Base-by-base conservation (phyloP, 1,284 basidiomycete genomes). In the Coniophora puteana region DNA sequence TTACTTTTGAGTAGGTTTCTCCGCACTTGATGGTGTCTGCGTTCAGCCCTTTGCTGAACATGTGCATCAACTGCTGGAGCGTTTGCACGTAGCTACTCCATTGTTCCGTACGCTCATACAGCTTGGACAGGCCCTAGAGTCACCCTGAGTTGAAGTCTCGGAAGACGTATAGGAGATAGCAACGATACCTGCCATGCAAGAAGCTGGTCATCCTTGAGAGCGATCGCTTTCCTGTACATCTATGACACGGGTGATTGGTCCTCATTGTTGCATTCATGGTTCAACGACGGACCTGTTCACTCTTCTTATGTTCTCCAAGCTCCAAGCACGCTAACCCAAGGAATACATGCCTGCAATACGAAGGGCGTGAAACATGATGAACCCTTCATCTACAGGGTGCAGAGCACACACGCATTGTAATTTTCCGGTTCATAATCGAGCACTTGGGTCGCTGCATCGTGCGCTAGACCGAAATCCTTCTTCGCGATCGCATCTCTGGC, bases 291-390 rank as follows among this genome's bases (percentile, higher is more conserved):
- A 93, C 89, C 78, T 88, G 80, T 70, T 94, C 91, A 65, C 91
- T 87, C 57, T 83, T 69, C 23, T 83, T 77, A 20, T 68, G 59
- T 39, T 87, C 74, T 20, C 78, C 78, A 3, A 93, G 66, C 55
- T 93, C 89, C 6, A 87, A 68, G 12, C 78, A 69, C 0, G 93
- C 80, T 11, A 93, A 63, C 2, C 83, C 93, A 17, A 91, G 72
- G 57, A 91, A 94, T 6, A 93, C 83, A 54, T 88, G 76, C 6
- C 92, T 95, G 54, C 38, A 21, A 38, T 49, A 27, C 38, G 40
- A 18, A 43, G 22, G 23, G 22, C 5, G 25, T 8, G 20, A 33
- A 29, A 27, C 11, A 11, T 26, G 25, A n/a, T 17, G 36, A 29
- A 38, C 33, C 23, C 21, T 29, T 21, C 20, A 16, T 30, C 20